A percentile compares a stretch with the other conserved stretches of the same genome.
These are phyloP conservation scores for Perilla frutescens DNA, from an alignment of 257 asterid genomes.

Conservation along the genomic window DNA sequence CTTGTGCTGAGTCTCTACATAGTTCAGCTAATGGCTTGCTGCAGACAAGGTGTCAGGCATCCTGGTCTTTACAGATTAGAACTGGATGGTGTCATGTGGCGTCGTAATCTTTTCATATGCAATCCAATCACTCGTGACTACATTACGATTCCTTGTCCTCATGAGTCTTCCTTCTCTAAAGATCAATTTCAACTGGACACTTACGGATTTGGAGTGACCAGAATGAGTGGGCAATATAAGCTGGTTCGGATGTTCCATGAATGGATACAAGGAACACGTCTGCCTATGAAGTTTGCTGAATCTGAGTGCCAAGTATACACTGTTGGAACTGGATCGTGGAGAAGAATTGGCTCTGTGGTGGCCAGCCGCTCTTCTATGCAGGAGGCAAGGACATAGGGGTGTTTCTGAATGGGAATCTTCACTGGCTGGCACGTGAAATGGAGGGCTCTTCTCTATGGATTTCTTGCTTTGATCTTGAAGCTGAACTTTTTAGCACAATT, in stretches of 20 bases:
- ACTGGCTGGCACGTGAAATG: constrained; percentile 42
- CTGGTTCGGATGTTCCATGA: too few species aligned
- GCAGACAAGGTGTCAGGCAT: background rate
- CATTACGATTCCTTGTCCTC: too few species aligned
- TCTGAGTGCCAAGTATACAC: too few species aligned
- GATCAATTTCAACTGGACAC: too few species aligned
- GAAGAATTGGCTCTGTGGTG: constrained; percentile 12
- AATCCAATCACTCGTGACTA: constrained; percentile 48
- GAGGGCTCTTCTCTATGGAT: background rate
- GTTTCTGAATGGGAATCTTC: constrained; percentile 46
- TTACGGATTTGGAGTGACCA: too few species aligned
- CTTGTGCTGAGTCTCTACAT: background rate
- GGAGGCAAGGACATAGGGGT: background rate
- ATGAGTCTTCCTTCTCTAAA: too few species aligned
- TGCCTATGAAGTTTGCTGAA: too few species aligned
- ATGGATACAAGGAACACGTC: too few species aligned
- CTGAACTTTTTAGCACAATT: constrained; percentile 16
- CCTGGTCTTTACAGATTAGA: too few species aligned
- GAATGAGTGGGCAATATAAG: too few species aligned
- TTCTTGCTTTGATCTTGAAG: constrained; percentile 42
- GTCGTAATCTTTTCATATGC: constrained; percentile 33
- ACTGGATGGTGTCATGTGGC: too few species aligned
- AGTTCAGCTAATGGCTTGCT: constrained; percentile 28
- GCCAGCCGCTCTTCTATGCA: background rate
- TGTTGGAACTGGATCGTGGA: constrained; percentile 29